phyloP scores from a whole-genome alignment of 345 rosid species.

The Fremontodendron californicum region DNA sequence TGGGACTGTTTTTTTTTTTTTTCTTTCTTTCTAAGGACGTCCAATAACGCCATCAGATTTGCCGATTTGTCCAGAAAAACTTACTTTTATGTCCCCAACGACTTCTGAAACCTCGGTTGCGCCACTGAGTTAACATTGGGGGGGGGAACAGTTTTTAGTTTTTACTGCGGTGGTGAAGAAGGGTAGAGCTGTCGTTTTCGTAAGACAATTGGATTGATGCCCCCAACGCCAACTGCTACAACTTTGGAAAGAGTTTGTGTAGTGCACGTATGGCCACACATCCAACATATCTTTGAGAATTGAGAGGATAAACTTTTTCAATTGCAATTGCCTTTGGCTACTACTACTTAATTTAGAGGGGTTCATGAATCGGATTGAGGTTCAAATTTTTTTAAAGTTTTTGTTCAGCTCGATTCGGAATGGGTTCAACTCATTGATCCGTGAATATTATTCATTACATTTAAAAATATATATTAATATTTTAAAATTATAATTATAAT shows the following conservation, averaged over 20 bases:
- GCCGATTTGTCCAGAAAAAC: neutral
- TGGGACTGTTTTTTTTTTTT: neutral
- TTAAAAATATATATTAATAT: too few species aligned
- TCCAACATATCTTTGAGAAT: neutral
- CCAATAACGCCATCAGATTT: neutral
- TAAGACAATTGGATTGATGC: neutral
- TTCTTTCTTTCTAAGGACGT: neutral
- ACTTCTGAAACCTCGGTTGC: neutral
- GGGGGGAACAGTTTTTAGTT: too few species aligned
- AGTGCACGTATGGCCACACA: neutral
- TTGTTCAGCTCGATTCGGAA: too few species aligned
- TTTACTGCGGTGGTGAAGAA: neutral
- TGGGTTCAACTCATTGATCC: too few species aligned
- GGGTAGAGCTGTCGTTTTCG: neutral
- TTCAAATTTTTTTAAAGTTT: too few species aligned
- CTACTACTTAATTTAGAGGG: too few species aligned
- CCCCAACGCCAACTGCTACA: neutral
- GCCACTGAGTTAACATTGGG: neutral
- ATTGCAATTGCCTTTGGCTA: neutral
- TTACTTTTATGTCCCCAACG: conserved; percentile 9
- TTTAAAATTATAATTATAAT: too few species aligned
- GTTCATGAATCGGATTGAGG: too few species aligned
- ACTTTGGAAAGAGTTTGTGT: neutral
- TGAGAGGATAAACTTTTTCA: neutral
- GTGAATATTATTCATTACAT: too few species aligned